Percentiles rank a stretch among this genome's conserved stretches.
phyloP scores from a whole-genome alignment of 495 filamentous ascomycete genomes.

The Talaromyces borbonicus region DNA sequence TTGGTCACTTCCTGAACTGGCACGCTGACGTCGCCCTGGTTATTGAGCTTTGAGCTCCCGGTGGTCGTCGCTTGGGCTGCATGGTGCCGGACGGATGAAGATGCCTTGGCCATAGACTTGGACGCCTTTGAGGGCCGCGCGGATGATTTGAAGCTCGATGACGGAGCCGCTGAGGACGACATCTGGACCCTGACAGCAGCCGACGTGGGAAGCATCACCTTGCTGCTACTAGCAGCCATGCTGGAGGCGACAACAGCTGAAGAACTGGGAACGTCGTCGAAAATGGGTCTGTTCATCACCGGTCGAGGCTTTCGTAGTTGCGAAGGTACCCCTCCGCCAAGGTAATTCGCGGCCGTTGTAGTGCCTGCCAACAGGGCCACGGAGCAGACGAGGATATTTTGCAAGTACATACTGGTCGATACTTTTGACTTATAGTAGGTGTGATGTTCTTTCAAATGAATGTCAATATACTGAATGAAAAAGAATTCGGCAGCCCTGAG shows the following conservation, averaged over 20 bases:
- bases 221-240: neutral
- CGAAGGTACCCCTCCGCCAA: constrained; percentile 1
- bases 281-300: neutral
- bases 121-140: neutral
- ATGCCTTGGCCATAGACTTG: neutral
- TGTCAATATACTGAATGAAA: constrained; percentile 4
- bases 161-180: neutral
- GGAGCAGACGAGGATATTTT: constrained; percentile 11
- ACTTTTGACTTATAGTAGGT: no score
- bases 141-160: neutral
- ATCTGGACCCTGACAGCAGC: neutral
- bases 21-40: neutral
- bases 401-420: constrained; percentile 17
- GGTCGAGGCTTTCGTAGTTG: neutral
- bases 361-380: constrained; percentile 16
- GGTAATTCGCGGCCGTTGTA: constrained; percentile 10
- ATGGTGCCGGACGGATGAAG: neutral
- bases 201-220: neutral
- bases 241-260: neutral
- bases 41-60: neutral
- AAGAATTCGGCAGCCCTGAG: neutral
- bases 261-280: neutral
- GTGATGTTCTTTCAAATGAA: neutral
- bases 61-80: neutral
- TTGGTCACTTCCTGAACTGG: neutral